Base-by-base conservation (phyloP, 139 green algal species). In the Parachlorella kessleri region DNA sequence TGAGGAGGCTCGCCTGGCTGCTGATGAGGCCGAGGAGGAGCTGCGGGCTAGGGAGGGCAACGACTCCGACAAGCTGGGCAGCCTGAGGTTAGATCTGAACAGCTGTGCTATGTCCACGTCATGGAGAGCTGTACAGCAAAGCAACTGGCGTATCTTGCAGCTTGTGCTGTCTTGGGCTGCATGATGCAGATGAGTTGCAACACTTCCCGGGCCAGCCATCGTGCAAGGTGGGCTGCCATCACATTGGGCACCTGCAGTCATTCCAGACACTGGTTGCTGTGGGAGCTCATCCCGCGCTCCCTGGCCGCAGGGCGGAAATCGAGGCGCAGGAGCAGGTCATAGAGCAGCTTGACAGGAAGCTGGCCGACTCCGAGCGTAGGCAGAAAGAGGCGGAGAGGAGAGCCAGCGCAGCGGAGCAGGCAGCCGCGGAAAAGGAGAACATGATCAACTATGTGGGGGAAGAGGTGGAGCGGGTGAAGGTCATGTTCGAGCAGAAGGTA, bases 391-490 rank as follows among this genome's bases (percentile, higher is more conserved):
- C 77, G 30, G 73, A 77, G 30, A 70, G 67, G n/a, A 68, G 66
- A 21, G 72, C 80, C 2, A 36, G 66, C 9, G 65, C 66, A n/a
- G 66, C 76, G 28, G 37, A 64, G 21, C 72, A 75, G 28, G 59
- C 66, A 3, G 71, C 84, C 35, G 39, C 74, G 42, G 85, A 89
- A 54, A 81, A 81, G 55, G 85, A 87, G 38, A 70, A 79, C 18
- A 81, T 86, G 78, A 63, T 89, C 23, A 71, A 67, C 36, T 87
- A 80, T 36, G 81, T 89, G 24, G 79, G 75, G 32, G 81, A 87
- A 72, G 85, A 89, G 67, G 85, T 89, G 72, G 85, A 89, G 70
- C 75, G 81, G 2, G 85, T 89, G 2, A 89, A 89, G 74, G 73
- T 55, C 28, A 71, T 89, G 63, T 89, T 86, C 76, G 85, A 85